phyloP scores from a whole-genome alignment of 225 moss, liverwort and hornwort genomes.

The Marchantia polymorpha region DNA sequence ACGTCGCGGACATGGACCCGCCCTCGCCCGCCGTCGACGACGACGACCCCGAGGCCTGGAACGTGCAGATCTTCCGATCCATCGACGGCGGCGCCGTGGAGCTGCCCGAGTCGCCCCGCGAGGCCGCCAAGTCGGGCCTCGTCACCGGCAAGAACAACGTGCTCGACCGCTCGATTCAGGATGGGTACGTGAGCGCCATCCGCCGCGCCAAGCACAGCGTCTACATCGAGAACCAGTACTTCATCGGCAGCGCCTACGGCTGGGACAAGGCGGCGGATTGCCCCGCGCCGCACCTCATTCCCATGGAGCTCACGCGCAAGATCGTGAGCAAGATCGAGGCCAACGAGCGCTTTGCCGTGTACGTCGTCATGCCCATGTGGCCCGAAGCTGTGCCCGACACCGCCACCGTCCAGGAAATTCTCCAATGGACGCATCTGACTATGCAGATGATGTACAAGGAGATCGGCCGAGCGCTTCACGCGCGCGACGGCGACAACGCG shows the following conservation, averaged over 20 bases:
- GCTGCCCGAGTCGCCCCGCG: slow-evolving; percentile 50
- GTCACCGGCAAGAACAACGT: slow-evolving; percentile 57
- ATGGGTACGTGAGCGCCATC: slow-evolving; percentile 70
- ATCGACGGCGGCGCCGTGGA: slow-evolving; percentile 66
- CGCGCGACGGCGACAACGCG: slow-evolving; percentile 27
- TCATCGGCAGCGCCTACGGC: slow-evolving; percentile 54
- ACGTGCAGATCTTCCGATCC: slow-evolving; percentile 66
- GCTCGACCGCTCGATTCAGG: slow-evolving; percentile 65
- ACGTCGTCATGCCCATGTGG: slow-evolving; percentile 67
- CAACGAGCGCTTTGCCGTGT: slow-evolving; percentile 58
- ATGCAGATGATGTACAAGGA: slow-evolving; percentile 76
- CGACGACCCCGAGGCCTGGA: slow-evolving; percentile 64
- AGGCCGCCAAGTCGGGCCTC: slow-evolving; percentile 51
- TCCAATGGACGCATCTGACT: slow-evolving; percentile 56
- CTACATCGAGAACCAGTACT: slow-evolving; percentile 78
- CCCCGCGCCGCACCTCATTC: slow-evolving; percentile 57
- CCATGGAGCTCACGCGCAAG: slow-evolving; percentile 60
- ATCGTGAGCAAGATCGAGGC: slow-evolving; percentile 67
- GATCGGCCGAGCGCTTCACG: slow-evolving; percentile 47
- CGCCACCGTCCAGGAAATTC: slow-evolving; percentile 51
- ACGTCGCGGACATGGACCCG: slow-evolving; percentile 41
- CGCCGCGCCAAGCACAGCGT: slow-evolving; percentile 60
- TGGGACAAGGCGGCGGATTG: slow-evolving; percentile 47
- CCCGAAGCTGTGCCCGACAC: slow-evolving; percentile 67
- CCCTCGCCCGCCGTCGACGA: slow-evolving; percentile 47